Base-by-base conservation (phyloP, 139 green algal genomes). In the Coelastrella sp. region DNA sequence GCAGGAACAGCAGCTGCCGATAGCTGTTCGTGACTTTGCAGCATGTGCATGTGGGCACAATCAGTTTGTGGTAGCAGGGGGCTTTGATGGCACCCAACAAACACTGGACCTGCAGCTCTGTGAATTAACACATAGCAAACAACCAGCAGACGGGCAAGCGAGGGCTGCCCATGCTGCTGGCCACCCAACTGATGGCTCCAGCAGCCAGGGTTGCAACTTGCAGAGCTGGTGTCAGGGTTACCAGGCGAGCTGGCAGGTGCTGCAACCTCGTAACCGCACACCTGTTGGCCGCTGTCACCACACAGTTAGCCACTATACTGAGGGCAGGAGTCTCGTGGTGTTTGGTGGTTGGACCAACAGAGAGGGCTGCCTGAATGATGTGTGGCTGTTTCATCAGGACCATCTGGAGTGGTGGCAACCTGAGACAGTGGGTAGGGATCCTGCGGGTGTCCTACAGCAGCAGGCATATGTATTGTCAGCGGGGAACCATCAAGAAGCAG, bases 321-420 rank as follows among this genome's bases (percentile, higher is more conserved):
- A 54, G 0, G 86, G 90, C 16, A 73, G 90, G 61, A 89, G 78
- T 56, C 76, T 94, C 14, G 80, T 92, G 58, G 88, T 93, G 86
- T 95, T 95, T 90, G 93, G 93, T 4, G 93, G 93, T 68, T 94
- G 92, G 81, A n/a, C 68, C 61, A 86, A 86, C 32, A 73, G 14
- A 19, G 61, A 66, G 13, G 87, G 87, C 56, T 85, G 80, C 58
- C 73, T 93, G 66, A 85, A 74, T 59, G 93, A 95, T 71, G 86
- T 95, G 86, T 94, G 92, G 93, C 76, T 89, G 60, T 94, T 93
- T 58, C 80, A 92, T 87, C 60, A 93, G 73, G 87, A 94, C 71
- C 78, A 85, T 64, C 79, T 82, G 65, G 90, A 94, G 83, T 95
- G 93, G 93, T 93, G 92, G 90, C 90, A 93, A 81, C 92, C 92